Evolutionary conservation across 2,329 filamentous ascomycete species (phyloP).

Genomic region (Leptodontidium sp.): DNA sequence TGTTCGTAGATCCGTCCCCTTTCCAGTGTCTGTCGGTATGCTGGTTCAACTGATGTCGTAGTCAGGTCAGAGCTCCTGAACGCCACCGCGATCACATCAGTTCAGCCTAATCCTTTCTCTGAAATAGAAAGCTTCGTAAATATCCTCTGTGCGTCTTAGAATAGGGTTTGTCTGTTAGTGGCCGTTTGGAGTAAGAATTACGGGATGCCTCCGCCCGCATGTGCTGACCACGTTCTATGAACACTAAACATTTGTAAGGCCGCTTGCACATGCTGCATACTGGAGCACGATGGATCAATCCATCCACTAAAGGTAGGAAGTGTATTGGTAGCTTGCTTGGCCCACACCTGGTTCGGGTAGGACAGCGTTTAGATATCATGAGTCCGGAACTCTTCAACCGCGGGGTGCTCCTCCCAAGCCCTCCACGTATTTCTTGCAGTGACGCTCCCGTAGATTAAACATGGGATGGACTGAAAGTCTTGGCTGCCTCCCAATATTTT

Average conservation of each 20-base stretch:
- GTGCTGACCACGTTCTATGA: background rate
- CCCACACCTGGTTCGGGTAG: conserved; percentile 8
- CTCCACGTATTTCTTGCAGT: conserved; percentile 16
- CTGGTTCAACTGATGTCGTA: background rate
- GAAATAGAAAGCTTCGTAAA: conserved; percentile 8
- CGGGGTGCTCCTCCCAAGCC: conserved; percentile 3
- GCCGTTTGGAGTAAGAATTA: conserved; percentile 13
- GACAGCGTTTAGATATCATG: conserved; percentile 14
- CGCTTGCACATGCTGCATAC: background rate
- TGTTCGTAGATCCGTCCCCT: background rate
- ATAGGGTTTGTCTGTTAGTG: conserved; percentile 5
- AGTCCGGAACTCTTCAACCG: background rate
- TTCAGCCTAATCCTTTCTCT: conserved; percentile 16
- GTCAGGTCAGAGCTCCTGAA: conserved; percentile 5
- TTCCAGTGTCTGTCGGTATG: background rate
- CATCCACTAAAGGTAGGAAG: background rate
- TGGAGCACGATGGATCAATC: background rate
- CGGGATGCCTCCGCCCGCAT: background rate
- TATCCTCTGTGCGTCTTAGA: conserved; percentile 16
- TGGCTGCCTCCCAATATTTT: conserved; percentile 19
- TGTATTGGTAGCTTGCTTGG: conserved; percentile 7
- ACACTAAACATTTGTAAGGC: conserved; percentile 13
- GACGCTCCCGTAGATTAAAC: conserved; percentile 12
- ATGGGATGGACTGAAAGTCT: conserved; percentile 1
- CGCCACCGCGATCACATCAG: conserved; percentile 13